Evolutionary conservation across 257 asterid genomes (phyloP).

Genomic region (Solanum habrochaites): DNA sequence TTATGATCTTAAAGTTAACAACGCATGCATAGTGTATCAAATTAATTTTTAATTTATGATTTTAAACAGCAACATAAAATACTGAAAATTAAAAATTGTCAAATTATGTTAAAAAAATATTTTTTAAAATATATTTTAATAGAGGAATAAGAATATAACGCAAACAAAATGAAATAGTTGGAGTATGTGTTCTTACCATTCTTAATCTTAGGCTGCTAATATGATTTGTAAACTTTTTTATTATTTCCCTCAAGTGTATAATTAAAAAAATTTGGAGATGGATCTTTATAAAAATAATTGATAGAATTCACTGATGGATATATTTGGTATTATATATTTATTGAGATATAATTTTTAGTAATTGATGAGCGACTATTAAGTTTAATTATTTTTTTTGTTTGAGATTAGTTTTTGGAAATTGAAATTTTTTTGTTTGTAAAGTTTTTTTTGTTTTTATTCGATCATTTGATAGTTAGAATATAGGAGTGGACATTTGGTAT

Average conservation of each 20-base stretch:
- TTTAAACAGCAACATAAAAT: neutral
- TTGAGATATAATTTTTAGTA: neutral
- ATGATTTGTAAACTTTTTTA: neutral
- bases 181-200: neutral
- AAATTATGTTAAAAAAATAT: no score
- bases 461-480: fast-evolving
- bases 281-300: neutral
- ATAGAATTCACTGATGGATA: no score
- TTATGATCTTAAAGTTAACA: no score
- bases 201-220: neutral
- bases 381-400: neutral
- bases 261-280: neutral
- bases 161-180: neutral
- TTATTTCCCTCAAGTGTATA: no score
- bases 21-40: neutral
- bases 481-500: no score
- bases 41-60: no score
- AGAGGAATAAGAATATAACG: neutral
- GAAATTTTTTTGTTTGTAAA: neutral
- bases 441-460: neutral
- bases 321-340: no score
- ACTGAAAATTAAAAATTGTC: no score
- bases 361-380: neutral
- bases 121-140: no score
- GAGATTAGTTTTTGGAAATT: neutral